Evolutionary conservation across 345 rosid species (phyloP), one percentile per base, ranked within the genome.

Genomic region (Citrus hindsii): DNA sequence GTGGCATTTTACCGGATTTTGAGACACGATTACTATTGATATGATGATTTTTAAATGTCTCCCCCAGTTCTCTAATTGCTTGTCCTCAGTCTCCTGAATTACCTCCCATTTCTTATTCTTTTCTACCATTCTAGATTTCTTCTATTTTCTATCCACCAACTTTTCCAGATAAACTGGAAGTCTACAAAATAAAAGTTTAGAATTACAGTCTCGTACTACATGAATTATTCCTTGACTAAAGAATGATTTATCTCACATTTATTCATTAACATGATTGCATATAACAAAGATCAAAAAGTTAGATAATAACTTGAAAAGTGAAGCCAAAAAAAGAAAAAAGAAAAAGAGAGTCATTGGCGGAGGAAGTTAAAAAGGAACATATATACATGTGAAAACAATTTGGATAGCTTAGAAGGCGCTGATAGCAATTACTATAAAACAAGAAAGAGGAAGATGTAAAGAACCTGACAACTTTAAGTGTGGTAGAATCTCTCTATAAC

Each of bases 401-500:
- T 68, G 12, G 79, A 79, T 37, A 30, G 18, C 14, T 42, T 24
- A 80, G 59, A 76, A 73, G 70, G 66, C 3, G 58, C 78, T 32
- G 16, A 37, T 65, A 67, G 64, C 79, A 48, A 59, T 48, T 72
- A 37, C 13, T 33, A 48, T 32, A 73, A 73, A 69, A 56, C 4
- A 18, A 58, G 71, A 37, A 79, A 30, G 51, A 70, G 56, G 71
- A 79, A 63, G 75, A 69, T 7, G 71, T 59, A 35, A 58, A 73
- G 27, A 77, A 95, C 99, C 99, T 67, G 98, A 89, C 86, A 95
- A 79, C 79, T 89, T 88, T 75, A 95, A 72, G 84, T 69, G 75
- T 27, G 97, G 98, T 78, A 92, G 87, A 73, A 93, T 91, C 87
- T 92, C 94, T 79, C 88, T 88, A 7, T 95, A 93, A 78, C 98